Conservation (phyloP, 352 stramenopile species). For the Nothophytophthora sp. region DNA sequence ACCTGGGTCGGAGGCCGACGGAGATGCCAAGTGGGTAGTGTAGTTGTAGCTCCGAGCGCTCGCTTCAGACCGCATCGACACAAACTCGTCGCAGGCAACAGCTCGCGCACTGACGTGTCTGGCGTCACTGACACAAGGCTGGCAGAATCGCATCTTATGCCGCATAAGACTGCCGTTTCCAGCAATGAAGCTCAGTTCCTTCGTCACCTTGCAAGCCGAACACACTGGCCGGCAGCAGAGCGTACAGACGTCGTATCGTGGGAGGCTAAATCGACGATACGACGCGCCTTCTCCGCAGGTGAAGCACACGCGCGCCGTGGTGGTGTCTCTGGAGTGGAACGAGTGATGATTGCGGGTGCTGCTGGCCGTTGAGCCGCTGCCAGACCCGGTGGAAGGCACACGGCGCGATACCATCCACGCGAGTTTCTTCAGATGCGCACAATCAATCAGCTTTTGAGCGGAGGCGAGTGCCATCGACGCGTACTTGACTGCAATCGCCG, state of each 20-base stretch:
- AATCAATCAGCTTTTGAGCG: constrained; percentile 28
- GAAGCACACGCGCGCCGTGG: constrained; percentile 12
- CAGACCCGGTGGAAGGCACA: constrained; percentile 2
- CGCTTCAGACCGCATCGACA: neutral
- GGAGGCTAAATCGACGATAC: constrained; percentile 2
- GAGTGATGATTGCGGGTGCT: constrained; percentile 7
- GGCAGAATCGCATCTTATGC: constrained; percentile 22
- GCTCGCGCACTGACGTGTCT: constrained; percentile 12
- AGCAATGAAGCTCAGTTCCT: constrained; percentile 19
- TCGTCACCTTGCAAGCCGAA: constrained; percentile 22
- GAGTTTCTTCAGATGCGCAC: constrained; percentile 52
- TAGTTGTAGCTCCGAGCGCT: neutral
- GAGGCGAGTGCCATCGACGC: constrained; percentile 14
- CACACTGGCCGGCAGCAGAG: constrained; percentile 22
- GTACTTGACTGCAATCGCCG: constrained; percentile 16
- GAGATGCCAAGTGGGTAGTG: constrained; percentile 6
- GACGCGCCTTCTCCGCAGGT: constrained; percentile 13
- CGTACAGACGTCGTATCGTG: constrained; percentile 16
- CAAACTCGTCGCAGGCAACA: constrained; percentile 20
- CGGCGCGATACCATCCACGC: constrained; percentile 30
- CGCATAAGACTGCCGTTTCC: constrained; percentile 10
- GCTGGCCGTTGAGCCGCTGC: constrained; percentile 9
- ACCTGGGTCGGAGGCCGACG: constrained; percentile 18
- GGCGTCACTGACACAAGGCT: constrained; percentile 3
- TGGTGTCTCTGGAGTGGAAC: neutral